Percentiles rank a stretch among this genome's conserved stretches.
phyloP scores from a whole-genome alignment of 225 moss, liverwort and hornwort species.

The Marchantia polymorpha region DNA sequence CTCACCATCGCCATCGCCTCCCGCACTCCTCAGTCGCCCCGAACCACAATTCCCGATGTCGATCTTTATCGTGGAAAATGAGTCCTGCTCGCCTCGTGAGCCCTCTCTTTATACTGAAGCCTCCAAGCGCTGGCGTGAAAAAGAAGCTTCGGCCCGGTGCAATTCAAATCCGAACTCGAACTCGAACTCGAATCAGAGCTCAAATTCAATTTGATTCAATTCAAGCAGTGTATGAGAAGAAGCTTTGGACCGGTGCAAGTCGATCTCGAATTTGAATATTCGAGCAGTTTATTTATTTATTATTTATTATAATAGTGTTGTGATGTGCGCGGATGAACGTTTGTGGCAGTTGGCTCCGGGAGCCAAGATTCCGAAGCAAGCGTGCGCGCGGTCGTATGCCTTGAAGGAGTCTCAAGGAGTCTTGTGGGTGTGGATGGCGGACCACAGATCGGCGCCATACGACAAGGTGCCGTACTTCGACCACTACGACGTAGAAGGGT shows the following conservation, averaged over 20 bases:
- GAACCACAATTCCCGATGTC: too few relatives aligned
- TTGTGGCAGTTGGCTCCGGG: conserved; percentile 60
- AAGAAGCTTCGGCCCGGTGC: too few relatives aligned
- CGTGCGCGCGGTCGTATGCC: conserved; percentile 63
- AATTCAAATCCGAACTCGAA: too few relatives aligned
- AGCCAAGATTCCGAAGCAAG: conserved; percentile 66
- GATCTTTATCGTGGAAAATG: too few relatives aligned
- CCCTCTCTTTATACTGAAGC: too few relatives aligned
- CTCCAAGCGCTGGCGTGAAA: too few relatives aligned
- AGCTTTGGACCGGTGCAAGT: neutral
- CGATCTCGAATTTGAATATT: neutral
- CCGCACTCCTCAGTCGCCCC: too few relatives aligned
- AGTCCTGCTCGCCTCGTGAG: too few relatives aligned
- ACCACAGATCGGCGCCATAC: conserved; percentile 43
- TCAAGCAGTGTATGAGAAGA: neutral
- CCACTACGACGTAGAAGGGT: conserved; percentile 49
- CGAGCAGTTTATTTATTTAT: neutral
- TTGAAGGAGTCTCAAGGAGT: conserved; percentile 73
- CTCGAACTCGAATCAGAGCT: neutral
- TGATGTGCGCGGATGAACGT: too few relatives aligned
- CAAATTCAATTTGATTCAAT: neutral
- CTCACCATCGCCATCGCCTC: too few relatives aligned
- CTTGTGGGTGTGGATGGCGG: conserved; percentile 84
- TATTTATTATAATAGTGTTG: neutral
- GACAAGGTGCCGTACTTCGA: conserved; percentile 67